Percentiles rank a stretch among this genome's conserved stretches.
phyloP scores from a whole-genome alignment of 1,284 basidiomycete genomes.

The Leucocoprinus gongylophorus region DNA sequence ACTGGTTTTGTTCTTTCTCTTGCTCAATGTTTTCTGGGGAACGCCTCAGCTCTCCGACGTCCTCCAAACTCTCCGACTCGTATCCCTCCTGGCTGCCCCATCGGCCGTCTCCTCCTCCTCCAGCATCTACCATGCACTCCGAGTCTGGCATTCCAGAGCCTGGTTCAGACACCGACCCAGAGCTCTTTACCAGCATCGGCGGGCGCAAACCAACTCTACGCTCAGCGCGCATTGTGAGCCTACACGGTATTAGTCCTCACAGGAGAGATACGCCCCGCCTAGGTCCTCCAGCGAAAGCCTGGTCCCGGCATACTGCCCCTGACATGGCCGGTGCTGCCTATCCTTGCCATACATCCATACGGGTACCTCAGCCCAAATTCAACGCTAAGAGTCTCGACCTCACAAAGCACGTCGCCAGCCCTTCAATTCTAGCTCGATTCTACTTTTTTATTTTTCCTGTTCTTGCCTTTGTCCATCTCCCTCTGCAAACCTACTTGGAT shows the following conservation, averaged over 20 bases:
- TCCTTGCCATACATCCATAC: constrained; percentile 7
- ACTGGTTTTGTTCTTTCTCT: background rate
- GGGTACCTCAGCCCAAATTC: constrained; percentile 52
- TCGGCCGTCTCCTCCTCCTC: constrained; percentile 67
- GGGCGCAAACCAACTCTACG: constrained; percentile 71
- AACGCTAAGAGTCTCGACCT: constrained; percentile 55
- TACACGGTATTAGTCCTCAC: constrained; percentile 36
- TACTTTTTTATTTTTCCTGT: constrained; percentile 64
- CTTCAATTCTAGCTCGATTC: constrained; percentile 45
- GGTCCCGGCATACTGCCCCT: no score
- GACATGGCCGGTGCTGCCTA: constrained; percentile 4
- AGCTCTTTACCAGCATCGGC: constrained; percentile 27
- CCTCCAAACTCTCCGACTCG: constrained; percentile 48
- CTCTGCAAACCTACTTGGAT: constrained; percentile 72
- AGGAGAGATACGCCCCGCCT: constrained; percentile 36
- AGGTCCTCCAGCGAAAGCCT: background rate
- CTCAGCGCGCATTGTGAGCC: constrained; percentile 68
- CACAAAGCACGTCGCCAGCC: constrained; percentile 51
- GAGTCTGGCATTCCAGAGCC: constrained; percentile 30
- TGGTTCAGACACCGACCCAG: constrained; percentile 24
- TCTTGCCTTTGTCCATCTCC: constrained; percentile 62
- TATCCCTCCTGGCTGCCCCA: constrained; percentile 78
- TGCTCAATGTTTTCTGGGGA: background rate
- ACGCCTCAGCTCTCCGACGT: constrained; percentile 6
- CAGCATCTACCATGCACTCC: constrained; percentile 59